Evolutionary conservation across 805 yeast species (phyloP), one percentile per base, ranked within the genome.

Genomic region (Grigorovia yakushimaensis): DNA sequence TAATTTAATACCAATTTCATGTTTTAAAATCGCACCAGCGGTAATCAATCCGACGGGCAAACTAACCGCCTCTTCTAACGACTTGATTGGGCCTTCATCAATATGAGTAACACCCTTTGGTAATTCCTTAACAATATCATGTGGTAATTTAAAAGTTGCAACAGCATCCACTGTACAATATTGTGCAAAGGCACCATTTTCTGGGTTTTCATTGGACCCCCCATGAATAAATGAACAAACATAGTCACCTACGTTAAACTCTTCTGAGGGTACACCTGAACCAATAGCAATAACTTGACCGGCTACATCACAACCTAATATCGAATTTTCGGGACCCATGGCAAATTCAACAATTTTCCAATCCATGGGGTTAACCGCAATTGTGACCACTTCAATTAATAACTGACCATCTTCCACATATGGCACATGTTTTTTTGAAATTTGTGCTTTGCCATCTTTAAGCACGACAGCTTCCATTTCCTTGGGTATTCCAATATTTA

Each of bases 311-410:
- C 78, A 67, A 13, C 89, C 91, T 20, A 71, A 60, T 36, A 79
- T 69, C 18, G 70, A 60, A 17, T 81, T 84, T 33, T 71, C 60
- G 1, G 51, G 60, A 19, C 78, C 77, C 46, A 65, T 54, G 8
- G 67, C 55, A 45, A 49, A 61, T 7, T 57, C 70, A 35, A 73
- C 60, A 56, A 79, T 84, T 56, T 81, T 80, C 81, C 82, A 80
- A 57, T 83, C 89, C 11, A 83, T 76, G 39, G 88, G 88, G 57
- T 83, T 83, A 23, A 72, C 69, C 1, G 83, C 87, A 43, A 64
- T 74, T 6, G 84, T 77, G n/a, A 63, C 57, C 2, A 77, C 70
- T 57, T 76, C 72, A 46, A 83, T 63, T n/a, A 81, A 62, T 11
- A 81, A 55, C 17, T 33, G 53, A 5, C 54, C 57, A 11, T 57